Conservation (phyloP, 1,284 basidiomycete genomes). For the Puccinia coronata region DNA sequence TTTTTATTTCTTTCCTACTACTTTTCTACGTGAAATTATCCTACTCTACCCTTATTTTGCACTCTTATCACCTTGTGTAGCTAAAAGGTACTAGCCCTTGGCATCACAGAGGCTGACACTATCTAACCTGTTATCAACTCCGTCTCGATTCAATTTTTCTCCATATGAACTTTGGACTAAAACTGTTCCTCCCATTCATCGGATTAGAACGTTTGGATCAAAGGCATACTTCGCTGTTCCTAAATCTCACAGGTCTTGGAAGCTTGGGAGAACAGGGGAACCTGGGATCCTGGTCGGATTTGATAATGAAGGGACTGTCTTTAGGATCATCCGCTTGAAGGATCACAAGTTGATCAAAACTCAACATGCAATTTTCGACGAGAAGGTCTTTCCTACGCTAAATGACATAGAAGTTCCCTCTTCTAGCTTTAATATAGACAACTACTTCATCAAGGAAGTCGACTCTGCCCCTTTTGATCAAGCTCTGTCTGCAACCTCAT, state of each 20-base stretch:
- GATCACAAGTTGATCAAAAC: not conserved
- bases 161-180: slow-evolving; percentile 6
- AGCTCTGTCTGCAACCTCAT: no score
- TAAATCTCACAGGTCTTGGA: not conserved
- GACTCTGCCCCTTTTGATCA: no score
- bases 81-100: no score
- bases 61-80: no score
- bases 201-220: slow-evolving; percentile 1
- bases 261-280: not conserved
- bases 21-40: no score
- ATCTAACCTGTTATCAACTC: not conserved
- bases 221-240: not conserved
- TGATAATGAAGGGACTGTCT: not conserved
- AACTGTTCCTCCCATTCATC: not conserved
- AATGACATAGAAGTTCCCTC: not conserved
- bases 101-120: no score
- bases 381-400: not conserved
- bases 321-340: not conserved
- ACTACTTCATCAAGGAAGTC: no score
- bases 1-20: no score
- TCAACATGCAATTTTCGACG: not conserved
- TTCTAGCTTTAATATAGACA: not conserved
- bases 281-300: not conserved
- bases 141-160: not conserved
- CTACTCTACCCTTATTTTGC: no score